Evolutionary conservation across 2,329 filamentous ascomycete species (phyloP), one percentile per base, ranked within the genome.

Genomic region (Trichoderma aggressivum): DNA sequence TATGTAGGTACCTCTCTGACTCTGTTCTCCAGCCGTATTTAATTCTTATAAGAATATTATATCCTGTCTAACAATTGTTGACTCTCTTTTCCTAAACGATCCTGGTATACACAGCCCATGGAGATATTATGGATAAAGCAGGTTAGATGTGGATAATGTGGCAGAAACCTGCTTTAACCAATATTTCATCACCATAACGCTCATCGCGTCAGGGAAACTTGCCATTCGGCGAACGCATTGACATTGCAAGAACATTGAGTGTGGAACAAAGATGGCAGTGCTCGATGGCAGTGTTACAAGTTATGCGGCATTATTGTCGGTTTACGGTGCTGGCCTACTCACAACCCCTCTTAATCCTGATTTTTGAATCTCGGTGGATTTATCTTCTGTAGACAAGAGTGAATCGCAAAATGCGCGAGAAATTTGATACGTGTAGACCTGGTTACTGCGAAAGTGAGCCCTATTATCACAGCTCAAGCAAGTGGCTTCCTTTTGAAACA

Each of bases 101-200:
- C 8, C 36, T 3, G 16, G 18, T 43, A 1, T 43, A 18, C 3
- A 43, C 36, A 16, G 7, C 2, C 36, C 16, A 43, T 43, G 16
- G 16, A 16, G 1, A n/a, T 43, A 39, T 18, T 43, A 8, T 6
- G 1, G 16, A 18, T 18, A 16, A 43, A n/a, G 16, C 36, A 18
- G 16, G 36, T 43, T 43, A 8, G 0, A 7, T 6, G n/a, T 21
- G 21, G n/a, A 1, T 47, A 1, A 47, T 21, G 2, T 6, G n/a
- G 2, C 18, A 1, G n/a, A 21, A n/a, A 5, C 3, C 43, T 21
- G 1, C 10, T 47, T 47, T 47, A 6, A 4, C 0, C 1, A 5
- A 12, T 1, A 0, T 1, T 21, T 6, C 2, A 11, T 21, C 12
- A 1, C n/a, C 18, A n/a, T 47, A 1, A 11, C n/a, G 4, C n/a